Conservation (phyloP, 108 stramenopile species). For the Cyclotella sp. region DNA sequence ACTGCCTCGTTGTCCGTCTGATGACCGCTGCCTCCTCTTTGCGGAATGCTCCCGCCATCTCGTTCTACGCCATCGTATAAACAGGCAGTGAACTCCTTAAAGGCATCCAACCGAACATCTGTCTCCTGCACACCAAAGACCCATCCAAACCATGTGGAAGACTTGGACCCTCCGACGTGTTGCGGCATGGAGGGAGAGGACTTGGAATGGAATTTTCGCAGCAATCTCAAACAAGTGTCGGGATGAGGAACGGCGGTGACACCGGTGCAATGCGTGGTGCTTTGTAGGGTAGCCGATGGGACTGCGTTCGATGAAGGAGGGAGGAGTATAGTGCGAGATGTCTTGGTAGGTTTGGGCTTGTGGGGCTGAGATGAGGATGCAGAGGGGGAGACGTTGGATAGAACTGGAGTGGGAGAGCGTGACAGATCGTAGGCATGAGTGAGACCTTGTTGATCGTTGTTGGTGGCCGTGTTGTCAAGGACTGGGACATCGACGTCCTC, state of each 20-base stretch:
- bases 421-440: slow-evolving; percentile 8
- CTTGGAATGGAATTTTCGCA: slow-evolving; percentile 78
- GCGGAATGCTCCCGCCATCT: neutral
- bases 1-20: slow-evolving; percentile 31
- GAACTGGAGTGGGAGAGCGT: slow-evolving; percentile 38
- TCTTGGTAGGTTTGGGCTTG: neutral
- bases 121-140: slow-evolving; percentile 53
- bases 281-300: neutral
- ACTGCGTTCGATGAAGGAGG: neutral
- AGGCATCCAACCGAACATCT: slow-evolving; percentile 24
- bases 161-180: slow-evolving; percentile 68
- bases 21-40: neutral
- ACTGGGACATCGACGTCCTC: too few species aligned
- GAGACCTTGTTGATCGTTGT: too few species aligned
- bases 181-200: slow-evolving; percentile 55
- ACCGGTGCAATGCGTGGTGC: slow-evolving; percentile 7
- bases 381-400: slow-evolving; percentile 25
- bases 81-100: neutral
- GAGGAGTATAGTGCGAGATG: neutral
- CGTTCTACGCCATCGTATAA: slow-evolving; percentile 27
- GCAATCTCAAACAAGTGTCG: slow-evolving; percentile 63
- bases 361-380: neutral
- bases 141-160: slow-evolving; percentile 50
- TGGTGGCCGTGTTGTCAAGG: too few species aligned
- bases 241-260: slow-evolving; percentile 62